Evolutionary conservation across 2,329 filamentous ascomycete genomes (phyloP).

Genomic region (Nothophaeocryptopus gaeumannii): DNA sequence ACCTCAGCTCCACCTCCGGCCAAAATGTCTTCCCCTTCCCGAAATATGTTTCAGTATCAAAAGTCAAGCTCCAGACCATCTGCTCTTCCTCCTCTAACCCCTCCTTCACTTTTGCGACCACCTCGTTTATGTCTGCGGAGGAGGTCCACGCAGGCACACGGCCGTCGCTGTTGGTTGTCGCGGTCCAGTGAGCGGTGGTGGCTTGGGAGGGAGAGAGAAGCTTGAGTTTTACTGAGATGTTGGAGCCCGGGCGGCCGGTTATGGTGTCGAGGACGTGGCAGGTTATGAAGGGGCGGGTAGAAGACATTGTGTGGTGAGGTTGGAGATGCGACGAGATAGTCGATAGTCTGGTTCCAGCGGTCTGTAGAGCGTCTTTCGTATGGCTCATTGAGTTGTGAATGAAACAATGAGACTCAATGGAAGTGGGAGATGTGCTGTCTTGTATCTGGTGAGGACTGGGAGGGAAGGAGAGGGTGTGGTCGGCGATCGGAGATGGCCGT

Average conservation of each 20-base stretch:
- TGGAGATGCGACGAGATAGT: conserved; percentile 14
- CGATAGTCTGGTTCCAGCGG: conserved; percentile 11
- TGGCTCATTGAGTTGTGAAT: background rate
- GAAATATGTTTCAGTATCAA: conserved; percentile 72
- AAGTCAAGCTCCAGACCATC: conserved; percentile 66
- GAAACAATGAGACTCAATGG: too few relatives aligned
- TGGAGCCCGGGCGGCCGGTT: conserved; percentile 65
- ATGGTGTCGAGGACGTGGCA: conserved; percentile 84
- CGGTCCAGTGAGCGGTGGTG: conserved; percentile 54
- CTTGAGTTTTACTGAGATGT: conserved; percentile 65
- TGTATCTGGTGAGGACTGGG: background rate
- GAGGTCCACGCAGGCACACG: conserved; percentile 68
- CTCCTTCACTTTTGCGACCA: conserved; percentile 37
- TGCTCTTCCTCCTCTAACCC: conserved; percentile 36
- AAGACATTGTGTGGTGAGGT: conserved; percentile 19
- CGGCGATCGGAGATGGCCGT: conserved; percentile 6
- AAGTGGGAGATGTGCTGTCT: background rate
- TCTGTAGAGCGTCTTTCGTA: background rate
- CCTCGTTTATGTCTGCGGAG: conserved; percentile 34
- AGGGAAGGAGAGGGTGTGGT: background rate
- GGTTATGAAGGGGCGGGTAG: conserved; percentile 61
- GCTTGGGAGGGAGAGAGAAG: conserved; percentile 37
- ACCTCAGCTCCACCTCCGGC: conserved; percentile 56
- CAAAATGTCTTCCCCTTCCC: conserved; percentile 58
- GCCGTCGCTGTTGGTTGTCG: conserved; percentile 72